Conservation (phyloP, 441 rosid species). For the Pelargonium citronellum region DNA sequence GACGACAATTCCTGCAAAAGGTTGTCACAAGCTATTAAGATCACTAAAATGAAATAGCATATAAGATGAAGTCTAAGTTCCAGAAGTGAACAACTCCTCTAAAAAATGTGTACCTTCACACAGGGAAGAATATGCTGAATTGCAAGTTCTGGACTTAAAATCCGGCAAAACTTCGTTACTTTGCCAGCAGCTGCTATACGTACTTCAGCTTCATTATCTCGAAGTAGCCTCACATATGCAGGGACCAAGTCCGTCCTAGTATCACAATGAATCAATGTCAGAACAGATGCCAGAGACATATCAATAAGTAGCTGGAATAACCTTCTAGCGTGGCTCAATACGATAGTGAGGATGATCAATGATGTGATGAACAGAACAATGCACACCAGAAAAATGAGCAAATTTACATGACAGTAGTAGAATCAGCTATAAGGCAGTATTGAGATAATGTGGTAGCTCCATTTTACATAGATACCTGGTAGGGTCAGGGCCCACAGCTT, state of each 20-base stretch:
- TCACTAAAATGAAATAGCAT: not conserved
- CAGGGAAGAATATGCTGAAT: constrained; percentile 81
- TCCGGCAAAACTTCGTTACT: constrained; percentile 80
- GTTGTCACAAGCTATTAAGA: not conserved
- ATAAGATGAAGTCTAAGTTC: not conserved
- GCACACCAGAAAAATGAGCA: not conserved
- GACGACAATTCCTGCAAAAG: constrained; percentile 71
- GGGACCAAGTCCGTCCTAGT: constrained; percentile 77
- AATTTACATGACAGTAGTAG: not conserved
- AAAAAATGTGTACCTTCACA: constrained; percentile 47
- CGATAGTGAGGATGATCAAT: not conserved
- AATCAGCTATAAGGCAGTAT: not conserved
- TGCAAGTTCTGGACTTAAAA: constrained; percentile 78
- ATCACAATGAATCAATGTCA: constrained; percentile 9
- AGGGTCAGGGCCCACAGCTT: constrained; percentile 95
- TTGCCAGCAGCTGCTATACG: constrained; percentile 98
- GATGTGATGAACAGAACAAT: not conserved
- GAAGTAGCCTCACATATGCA: constrained; percentile 83
- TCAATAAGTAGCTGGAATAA: not conserved
- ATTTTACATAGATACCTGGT: constrained; percentile 44
- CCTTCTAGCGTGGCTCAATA: too few species aligned
- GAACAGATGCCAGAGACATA: not conserved
- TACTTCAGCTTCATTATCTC: constrained; percentile 97
- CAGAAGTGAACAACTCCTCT: not conserved
- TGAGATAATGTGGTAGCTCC: not conserved